phyloP scores from a whole-genome alignment of 805 yeast genomes.

The Metschnikowia santaceciliae region DNA sequence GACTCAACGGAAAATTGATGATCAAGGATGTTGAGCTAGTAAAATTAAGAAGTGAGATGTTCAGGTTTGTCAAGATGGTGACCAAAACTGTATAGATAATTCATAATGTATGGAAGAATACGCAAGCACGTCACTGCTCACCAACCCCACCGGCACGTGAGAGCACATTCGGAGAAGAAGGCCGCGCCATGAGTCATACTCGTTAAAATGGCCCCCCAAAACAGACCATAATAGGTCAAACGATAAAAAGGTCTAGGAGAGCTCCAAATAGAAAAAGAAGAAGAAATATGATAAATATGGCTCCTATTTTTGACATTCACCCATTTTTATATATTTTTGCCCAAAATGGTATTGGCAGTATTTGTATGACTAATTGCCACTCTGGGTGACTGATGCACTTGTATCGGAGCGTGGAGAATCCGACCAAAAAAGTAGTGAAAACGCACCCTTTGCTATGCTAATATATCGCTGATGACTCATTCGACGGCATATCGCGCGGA shows the following conservation, averaged over 20 bases:
- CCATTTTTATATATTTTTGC: too few species aligned
- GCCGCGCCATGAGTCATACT: neutral
- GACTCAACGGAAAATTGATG: slow-evolving; percentile 40
- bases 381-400: neutral
- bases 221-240: neutral
- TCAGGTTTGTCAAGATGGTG: slow-evolving; percentile 41
- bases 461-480: slow-evolving; percentile 14
- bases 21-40: slow-evolving; percentile 36
- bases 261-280: neutral
- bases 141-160: neutral
- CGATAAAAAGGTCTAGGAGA: neutral
- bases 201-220: too few species aligned
- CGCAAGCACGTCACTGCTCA: neutral
- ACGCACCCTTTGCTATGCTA: slow-evolving; percentile 6
- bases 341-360: neutral
- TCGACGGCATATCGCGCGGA: slow-evolving; percentile 12
- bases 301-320: neutral
- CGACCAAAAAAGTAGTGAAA: neutral
- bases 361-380: neutral
- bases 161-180: neutral
- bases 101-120: neutral
- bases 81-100: slow-evolving; percentile 21
- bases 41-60: slow-evolving; percentile 37
- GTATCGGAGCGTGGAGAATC: neutral
- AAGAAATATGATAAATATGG: too few species aligned